Percentiles rank a stretch among this genome's conserved stretches.
Evolutionary conservation across 345 rosid species (phyloP).

Genomic region (Lepidium didymum): DNA sequence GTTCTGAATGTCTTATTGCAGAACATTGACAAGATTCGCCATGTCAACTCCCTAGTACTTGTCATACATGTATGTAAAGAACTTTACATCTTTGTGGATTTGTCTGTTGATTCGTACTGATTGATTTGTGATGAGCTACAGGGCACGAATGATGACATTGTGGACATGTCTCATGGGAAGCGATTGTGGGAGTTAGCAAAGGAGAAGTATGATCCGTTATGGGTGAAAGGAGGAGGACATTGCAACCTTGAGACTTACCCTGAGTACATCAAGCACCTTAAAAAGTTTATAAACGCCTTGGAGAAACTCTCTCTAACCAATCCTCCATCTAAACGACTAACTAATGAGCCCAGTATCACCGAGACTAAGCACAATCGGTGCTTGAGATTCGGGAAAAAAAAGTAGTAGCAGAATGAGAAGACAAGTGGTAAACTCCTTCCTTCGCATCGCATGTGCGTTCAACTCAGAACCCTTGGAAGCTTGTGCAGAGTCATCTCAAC

Average conservation of each 20-base stretch:
- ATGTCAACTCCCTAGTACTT: conserved; percentile 78
- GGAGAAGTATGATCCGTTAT: conserved; percentile 85
- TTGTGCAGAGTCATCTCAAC: conserved; percentile 1
- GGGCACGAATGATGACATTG: conserved; percentile 93
- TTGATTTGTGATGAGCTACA: conserved; percentile 24
- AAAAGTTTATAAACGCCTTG: conserved; percentile 78
- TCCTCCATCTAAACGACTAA: conserved; percentile 41
- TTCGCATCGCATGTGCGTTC: conserved; percentile 2
- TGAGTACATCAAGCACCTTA: conserved; percentile 78
- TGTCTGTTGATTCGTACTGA: not conserved
- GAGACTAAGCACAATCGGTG: conserved; percentile 60
- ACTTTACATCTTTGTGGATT: not conserved
- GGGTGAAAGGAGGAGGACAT: conserved; percentile 99
- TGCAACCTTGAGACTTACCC: conserved; percentile 96
- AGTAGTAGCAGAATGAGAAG: conserved; percentile 24
- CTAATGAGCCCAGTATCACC: conserved; percentile 45
- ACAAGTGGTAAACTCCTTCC: not conserved
- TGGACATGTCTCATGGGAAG: conserved; percentile 83
- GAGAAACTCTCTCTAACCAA: conserved; percentile 67
- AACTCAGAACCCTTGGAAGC: conserved; percentile 10
- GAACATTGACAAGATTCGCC: conserved; percentile 96
- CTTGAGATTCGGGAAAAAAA: conserved; percentile 49
- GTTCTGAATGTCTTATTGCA: conserved; percentile 36
- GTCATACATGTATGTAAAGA: conserved; percentile 80
- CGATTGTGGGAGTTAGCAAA: conserved; percentile 87